A percentile compares a stretch with the other conserved stretches of the same genome.
phyloP scores from a whole-genome alignment of 1,139 yeast genomes.

The Saccharomycopsis crataegensis region DNA sequence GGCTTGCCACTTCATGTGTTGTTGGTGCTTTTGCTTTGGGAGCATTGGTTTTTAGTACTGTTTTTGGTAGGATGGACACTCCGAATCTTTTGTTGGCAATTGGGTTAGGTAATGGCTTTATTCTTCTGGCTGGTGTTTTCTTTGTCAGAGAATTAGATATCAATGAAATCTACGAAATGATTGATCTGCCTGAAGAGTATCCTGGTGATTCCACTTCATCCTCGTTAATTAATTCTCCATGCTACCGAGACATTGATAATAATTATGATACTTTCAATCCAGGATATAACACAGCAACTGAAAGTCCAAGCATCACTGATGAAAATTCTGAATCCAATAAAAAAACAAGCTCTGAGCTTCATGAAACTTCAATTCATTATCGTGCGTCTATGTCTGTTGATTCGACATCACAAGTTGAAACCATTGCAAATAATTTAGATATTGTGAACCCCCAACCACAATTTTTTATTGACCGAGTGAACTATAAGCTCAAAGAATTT shows the following conservation, averaged over 20 bases:
- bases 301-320: not conserved
- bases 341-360: not conserved
- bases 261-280: constrained; percentile 1
- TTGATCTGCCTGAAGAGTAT: not conserved
- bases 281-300: not conserved
- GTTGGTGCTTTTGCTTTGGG: constrained; percentile 50
- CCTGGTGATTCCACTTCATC: constrained; percentile 2
- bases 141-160: constrained; percentile 23
- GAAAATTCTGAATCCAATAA: not conserved
- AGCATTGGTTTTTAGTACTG: constrained; percentile 27
- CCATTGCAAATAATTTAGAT: not conserved
- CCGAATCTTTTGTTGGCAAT: constrained; percentile 23
- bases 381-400: not conserved
- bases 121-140: constrained; percentile 25
- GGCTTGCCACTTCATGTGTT: constrained; percentile 49
- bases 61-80: too few relatives aligned
- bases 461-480: not conserved
- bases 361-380: constrained; percentile 5
- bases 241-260: not conserved
- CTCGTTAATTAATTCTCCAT: constrained; percentile 3
- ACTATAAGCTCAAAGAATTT: not conserved
- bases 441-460: not conserved
- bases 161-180: not conserved
- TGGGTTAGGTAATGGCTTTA: constrained; percentile 26
- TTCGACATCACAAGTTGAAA: not conserved